Evolutionary conservation across 2,329 filamentous ascomycete species (phyloP).

Genomic region (Verticillium longisporum): DNA sequence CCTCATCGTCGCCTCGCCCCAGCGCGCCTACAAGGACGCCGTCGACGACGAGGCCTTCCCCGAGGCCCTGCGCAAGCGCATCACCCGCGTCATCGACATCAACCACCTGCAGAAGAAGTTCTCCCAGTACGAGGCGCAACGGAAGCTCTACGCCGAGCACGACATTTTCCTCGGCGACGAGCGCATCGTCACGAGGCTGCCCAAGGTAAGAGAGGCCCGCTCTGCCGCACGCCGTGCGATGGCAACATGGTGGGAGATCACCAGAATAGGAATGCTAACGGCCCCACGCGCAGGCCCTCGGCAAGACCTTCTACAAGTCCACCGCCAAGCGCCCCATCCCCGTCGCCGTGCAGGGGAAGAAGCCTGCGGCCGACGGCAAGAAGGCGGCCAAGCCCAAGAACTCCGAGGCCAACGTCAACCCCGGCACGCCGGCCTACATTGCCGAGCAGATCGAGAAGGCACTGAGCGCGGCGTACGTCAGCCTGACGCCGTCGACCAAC

Average conservation of each 20-base stretch:
- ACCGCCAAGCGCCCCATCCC: slow-evolving; percentile 83
- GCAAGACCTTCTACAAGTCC: slow-evolving; percentile 87
- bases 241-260: not conserved
- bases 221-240: not conserved
- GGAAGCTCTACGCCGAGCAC: slow-evolving; percentile 78
- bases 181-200: slow-evolving; percentile 65
- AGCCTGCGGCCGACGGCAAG: slow-evolving; percentile 54
- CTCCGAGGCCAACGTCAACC: slow-evolving; percentile 30
- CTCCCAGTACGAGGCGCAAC: slow-evolving; percentile 78
- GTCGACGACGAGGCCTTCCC: slow-evolving; percentile 61
- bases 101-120: slow-evolving; percentile 77
- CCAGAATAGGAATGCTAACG: not conserved
- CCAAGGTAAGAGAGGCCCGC: slow-evolving; percentile 4
- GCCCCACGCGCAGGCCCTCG: slow-evolving; percentile 47
- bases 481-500: slow-evolving; percentile 71
- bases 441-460: slow-evolving; percentile 78
- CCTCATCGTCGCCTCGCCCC: slow-evolving; percentile 74
- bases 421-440: slow-evolving; percentile 56
- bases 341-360: slow-evolving; percentile 59
- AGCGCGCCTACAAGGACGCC: slow-evolving; percentile 86
- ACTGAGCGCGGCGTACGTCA: slow-evolving; percentile 69
- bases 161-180: slow-evolving; percentile 94
- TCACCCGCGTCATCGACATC: slow-evolving; percentile 73
- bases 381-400: slow-evolving; percentile 47
- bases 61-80: slow-evolving; percentile 55